phyloP scores from a whole-genome alignment of 768 basidiomycete species.

The Cystofilobasidium bisporidii region DNA sequence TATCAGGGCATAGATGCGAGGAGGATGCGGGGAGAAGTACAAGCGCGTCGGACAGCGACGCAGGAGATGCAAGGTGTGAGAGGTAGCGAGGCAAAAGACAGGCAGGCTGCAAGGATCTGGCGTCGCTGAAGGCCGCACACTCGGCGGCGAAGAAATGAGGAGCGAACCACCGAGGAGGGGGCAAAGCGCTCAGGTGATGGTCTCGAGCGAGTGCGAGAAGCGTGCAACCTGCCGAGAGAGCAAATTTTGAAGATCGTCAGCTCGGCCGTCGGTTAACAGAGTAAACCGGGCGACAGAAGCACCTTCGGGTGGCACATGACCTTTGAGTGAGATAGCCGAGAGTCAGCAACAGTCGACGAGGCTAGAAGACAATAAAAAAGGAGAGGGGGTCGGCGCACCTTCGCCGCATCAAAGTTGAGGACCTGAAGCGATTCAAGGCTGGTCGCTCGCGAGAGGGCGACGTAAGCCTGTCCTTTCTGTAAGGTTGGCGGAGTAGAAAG shows the following conservation, averaged over 20 bases:
- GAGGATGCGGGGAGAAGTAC: no score
- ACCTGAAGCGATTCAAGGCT: constrained; percentile 24
- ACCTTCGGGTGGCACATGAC: constrained; percentile 27
- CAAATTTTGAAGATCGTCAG: no score
- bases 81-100: no score
- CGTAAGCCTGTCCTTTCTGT: constrained; percentile 15
- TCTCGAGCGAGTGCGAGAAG: constrained; percentile 23
- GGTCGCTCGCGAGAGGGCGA: constrained; percentile 26
- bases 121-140: no score
- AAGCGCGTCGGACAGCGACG: no score
- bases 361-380: not conserved
- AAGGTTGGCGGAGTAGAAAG: not conserved
- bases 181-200: not conserved
- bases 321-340: not conserved
- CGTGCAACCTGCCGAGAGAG: constrained; percentile 9
- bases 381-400: constrained; percentile 15
- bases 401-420: constrained; percentile 25
- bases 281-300: no score
- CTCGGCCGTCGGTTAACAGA: no score
- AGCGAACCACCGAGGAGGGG: no score
- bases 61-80: no score
- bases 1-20: no score
- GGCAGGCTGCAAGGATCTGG: no score
- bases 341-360: not conserved
- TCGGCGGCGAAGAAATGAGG: no score